These are phyloP conservation scores for Aspergillus aculeatinus DNA, from an alignment of 2,329 filamentous ascomycete species.

Conservation along the genomic window DNA sequence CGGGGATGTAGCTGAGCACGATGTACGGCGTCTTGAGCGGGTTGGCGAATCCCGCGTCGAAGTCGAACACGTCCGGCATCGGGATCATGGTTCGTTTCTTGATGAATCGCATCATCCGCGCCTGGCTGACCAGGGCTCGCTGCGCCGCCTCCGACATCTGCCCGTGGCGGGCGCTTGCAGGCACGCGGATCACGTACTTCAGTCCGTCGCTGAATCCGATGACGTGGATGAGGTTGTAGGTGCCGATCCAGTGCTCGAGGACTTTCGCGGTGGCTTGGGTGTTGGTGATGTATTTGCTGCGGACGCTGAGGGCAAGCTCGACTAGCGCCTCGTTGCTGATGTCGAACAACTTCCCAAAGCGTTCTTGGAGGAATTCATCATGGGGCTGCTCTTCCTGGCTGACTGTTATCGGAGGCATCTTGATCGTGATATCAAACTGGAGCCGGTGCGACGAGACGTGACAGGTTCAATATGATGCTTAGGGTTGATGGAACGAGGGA, in stretches of 20 bases:
- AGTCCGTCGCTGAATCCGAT: conserved; percentile 3
- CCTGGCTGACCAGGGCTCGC: neutral
- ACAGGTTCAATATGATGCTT: neutral
- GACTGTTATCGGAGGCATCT: neutral
- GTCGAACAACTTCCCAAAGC: neutral
- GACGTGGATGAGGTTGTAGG: neutral
- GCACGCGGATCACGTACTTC: neutral
- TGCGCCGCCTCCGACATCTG: neutral
- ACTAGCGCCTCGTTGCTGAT: neutral
- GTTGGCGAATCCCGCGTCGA: neutral
- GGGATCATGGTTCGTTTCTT: conserved; percentile 1
- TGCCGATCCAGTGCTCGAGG: neutral
- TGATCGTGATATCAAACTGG: neutral
- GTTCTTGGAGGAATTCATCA: neutral
- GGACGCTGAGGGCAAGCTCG: neutral
- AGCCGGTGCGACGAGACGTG: neutral
- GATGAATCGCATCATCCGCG: conserved; percentile 3
- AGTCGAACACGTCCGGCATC: conserved; percentile 2
- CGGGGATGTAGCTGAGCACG: neutral
- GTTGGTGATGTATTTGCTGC: neutral
- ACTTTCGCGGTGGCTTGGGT: neutral
- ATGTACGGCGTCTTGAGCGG: neutral
- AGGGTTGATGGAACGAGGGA: neutral
- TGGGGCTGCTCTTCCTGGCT: neutral
- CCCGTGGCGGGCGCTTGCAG: neutral